A percentile compares a stretch with the other conserved stretches of the same genome.
phyloP scores from a whole-genome alignment of 2,329 filamentous ascomycete genomes.

The Neonectria sp. region DNA sequence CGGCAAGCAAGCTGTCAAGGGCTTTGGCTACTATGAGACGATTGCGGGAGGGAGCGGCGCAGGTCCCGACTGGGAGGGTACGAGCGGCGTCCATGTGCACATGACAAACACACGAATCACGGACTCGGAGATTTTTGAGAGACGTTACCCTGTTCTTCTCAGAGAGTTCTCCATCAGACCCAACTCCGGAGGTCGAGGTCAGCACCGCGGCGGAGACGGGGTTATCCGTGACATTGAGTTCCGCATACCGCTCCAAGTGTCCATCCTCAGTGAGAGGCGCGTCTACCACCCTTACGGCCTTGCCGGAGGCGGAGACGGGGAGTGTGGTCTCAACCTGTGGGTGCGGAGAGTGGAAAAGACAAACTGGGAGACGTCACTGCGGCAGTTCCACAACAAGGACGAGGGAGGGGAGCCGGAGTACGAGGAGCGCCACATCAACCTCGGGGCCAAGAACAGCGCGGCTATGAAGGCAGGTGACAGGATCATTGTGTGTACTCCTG shows the following conservation, averaged over 20 bases:
- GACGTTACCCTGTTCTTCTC: constrained; percentile 79
- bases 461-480: constrained; percentile 82
- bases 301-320: constrained; percentile 84
- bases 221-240: constrained; percentile 86
- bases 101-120: constrained; percentile 88
- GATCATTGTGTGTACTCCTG: constrained; percentile 84
- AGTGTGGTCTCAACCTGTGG: constrained; percentile 90
- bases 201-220: constrained; percentile 80
- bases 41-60: constrained; percentile 76
- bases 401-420: constrained; percentile 59
- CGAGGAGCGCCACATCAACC: constrained; percentile 76
- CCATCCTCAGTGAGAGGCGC: constrained; percentile 83
- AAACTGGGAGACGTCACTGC: constrained; percentile 63
- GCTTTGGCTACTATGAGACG: constrained; percentile 74
- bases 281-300: constrained; percentile 82
- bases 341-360: constrained; percentile 78
- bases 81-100: constrained; percentile 61
- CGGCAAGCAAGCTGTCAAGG: constrained; percentile 55
- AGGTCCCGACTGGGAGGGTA: constrained; percentile 67
- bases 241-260: constrained; percentile 81
- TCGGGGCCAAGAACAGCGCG: constrained; percentile 86
- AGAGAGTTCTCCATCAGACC: constrained; percentile 77
- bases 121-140: constrained; percentile 62
- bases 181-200: constrained; percentile 75
- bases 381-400: constrained; percentile 54